Evolutionary conservation across 371 early-diverging fungal species (phyloP).

Genomic region (Capillidium rhysosporum): DNA sequence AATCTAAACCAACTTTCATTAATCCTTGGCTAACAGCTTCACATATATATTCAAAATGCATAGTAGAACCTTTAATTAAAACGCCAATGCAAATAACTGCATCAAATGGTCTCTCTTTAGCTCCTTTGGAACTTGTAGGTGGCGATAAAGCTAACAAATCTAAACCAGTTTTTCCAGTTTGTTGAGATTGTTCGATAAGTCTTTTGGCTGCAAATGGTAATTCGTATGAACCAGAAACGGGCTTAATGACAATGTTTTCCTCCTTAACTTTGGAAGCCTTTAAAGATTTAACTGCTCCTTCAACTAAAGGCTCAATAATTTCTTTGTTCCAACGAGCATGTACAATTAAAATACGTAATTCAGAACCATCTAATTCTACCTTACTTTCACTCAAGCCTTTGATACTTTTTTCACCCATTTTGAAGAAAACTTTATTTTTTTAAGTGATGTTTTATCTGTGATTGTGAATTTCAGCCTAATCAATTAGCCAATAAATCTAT

Average conservation of each 20-base stretch:
- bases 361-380: constrained; percentile 34
- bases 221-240: constrained; percentile 87
- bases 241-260: constrained; percentile 48
- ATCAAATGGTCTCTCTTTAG: constrained; percentile 38
- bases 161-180: constrained; percentile 12
- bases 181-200: constrained; percentile 42
- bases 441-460: too few species aligned
- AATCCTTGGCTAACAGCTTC: constrained; percentile 78
- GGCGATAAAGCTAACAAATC: too few species aligned
- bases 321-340: constrained; percentile 85
- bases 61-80: constrained; percentile 90
- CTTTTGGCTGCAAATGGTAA: constrained; percentile 77
- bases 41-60: constrained; percentile 95
- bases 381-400: constrained; percentile 9
- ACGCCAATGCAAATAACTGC: constrained; percentile 88
- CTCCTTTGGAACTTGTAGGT: background rate
- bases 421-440: too few species aligned
- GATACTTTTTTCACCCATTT: too few species aligned
- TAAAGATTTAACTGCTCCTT: constrained; percentile 25
- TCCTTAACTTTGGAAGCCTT: constrained; percentile 35
- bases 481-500: too few species aligned
- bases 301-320: constrained; percentile 60
- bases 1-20: constrained; percentile 80
- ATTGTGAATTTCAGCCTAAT: too few species aligned
- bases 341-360: constrained; percentile 60